Evolutionary conservation across 352 stramenopile species (phyloP).

Genomic region (Phytophthora europaea): DNA sequence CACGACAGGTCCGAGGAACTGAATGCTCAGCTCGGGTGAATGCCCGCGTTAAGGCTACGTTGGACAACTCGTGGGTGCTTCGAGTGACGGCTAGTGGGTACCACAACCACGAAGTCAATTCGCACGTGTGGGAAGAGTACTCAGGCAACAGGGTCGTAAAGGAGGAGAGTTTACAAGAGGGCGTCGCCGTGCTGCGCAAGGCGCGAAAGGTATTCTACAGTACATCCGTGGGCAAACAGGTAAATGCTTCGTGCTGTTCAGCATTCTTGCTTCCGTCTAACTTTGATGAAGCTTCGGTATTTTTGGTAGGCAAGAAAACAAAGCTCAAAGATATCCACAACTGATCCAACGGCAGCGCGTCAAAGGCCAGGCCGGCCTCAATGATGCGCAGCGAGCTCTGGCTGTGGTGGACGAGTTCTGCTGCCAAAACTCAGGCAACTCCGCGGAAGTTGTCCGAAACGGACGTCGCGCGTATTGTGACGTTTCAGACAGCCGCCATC

Average conservation of each 20-base stretch:
- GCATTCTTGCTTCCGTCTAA: not conserved
- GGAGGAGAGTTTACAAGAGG: not conserved
- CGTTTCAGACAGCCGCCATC: no score
- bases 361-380: not conserved
- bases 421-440: no score
- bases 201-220: not conserved
- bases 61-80: not conserved
- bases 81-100: not conserved
- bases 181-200: not conserved
- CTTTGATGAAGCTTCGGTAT: not conserved
- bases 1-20: not conserved
- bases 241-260: not conserved
- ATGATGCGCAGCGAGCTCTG: not conserved
- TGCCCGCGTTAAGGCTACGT: not conserved
- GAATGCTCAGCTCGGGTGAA: not conserved
- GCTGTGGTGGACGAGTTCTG: no score
- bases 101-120: not conserved
- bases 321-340: not conserved
- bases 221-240: not conserved
- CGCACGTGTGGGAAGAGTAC: not conserved
- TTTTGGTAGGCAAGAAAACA: not conserved
- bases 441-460: no score
- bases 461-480: no score
- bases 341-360: not conserved
- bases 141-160: not conserved